phyloP scores from a whole-genome alignment of 2,329 filamentous ascomycete genomes.

The Polytolypa hystricis region DNA sequence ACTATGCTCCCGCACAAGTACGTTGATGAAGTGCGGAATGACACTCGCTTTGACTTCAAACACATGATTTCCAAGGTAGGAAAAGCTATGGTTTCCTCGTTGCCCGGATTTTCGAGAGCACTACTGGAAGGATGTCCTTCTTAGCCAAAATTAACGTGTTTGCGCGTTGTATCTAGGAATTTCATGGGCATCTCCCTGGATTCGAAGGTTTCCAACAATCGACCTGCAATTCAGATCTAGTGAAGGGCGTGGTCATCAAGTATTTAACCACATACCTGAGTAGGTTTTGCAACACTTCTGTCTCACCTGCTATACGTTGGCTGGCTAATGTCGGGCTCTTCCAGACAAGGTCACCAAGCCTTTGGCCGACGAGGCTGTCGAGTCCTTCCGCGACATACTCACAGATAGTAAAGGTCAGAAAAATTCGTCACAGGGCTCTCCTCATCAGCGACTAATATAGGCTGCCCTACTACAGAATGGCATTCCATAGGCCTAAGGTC shows the following conservation, averaged over 20 bases:
- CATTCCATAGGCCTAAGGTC: no score
- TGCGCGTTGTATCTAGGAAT: conserved; percentile 9
- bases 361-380: conserved; percentile 19
- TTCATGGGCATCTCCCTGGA: conserved; percentile 19
- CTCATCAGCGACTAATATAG: not conserved
- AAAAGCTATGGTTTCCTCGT: no score
- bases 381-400: conserved; percentile 16
- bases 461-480: no score
- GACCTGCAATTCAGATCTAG: conserved; percentile 8
- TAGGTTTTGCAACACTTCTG: no score
- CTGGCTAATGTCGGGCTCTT: no score
- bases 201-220: conserved; percentile 19
- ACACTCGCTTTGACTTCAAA: not conserved
- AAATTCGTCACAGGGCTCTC: not conserved
- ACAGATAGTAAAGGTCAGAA: conserved; percentile 15
- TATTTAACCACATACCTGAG: conserved; percentile 23
- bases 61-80: not conserved
- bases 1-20: not conserved
- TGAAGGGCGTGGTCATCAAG: conserved; percentile 18
- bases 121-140: no score
- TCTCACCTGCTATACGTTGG: no score
- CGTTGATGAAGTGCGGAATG: conserved; percentile 1
- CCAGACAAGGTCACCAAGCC: conserved; percentile 18
- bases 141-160: no score
- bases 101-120: no score